Conservation (phyloP, 306 rosid genomes). For the Quercus suber region DNA sequence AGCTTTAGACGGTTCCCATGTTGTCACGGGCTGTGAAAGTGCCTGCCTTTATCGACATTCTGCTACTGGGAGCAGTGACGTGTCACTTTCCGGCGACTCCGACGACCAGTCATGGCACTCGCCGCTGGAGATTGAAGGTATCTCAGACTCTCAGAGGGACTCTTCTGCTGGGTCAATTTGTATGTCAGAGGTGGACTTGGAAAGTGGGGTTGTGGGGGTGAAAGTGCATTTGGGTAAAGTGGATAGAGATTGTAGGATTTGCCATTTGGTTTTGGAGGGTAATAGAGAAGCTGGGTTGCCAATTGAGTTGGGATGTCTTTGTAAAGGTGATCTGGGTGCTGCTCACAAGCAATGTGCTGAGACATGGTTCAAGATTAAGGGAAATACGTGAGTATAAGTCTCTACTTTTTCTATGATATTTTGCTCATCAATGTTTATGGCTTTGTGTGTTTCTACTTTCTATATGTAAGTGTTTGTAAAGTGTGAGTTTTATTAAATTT, state of each 20-base stretch:
- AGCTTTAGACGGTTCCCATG: slow-evolving; percentile 10
- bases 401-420: background rate
- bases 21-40: background rate
- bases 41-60: background rate
- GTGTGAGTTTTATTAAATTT: background rate
- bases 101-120: slow-evolving; percentile 18
- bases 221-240: slow-evolving; percentile 54
- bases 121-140: slow-evolving; percentile 53
- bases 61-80: slow-evolving; percentile 8
- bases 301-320: slow-evolving; percentile 81
- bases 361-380: slow-evolving; percentile 96
- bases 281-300: slow-evolving; percentile 76
- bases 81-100: slow-evolving; percentile 6
- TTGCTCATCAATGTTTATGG: background rate
- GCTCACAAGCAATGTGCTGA: slow-evolving; percentile 94
- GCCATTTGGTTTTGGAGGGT: slow-evolving; percentile 66
- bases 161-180: slow-evolving; percentile 54
- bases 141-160: slow-evolving; percentile 34
- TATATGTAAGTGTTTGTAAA: background rate
- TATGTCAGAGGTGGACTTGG: slow-evolving; percentile 73
- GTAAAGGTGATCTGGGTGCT: slow-evolving; percentile 92
- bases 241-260: slow-evolving; percentile 88
- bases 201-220: slow-evolving; percentile 37
- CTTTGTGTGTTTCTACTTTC: slow-evolving; percentile 1
- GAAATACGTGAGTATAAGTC: slow-evolving; percentile 65